Conservation (phyloP, 345 rosid genomes). For the Salix brachista region DNA sequence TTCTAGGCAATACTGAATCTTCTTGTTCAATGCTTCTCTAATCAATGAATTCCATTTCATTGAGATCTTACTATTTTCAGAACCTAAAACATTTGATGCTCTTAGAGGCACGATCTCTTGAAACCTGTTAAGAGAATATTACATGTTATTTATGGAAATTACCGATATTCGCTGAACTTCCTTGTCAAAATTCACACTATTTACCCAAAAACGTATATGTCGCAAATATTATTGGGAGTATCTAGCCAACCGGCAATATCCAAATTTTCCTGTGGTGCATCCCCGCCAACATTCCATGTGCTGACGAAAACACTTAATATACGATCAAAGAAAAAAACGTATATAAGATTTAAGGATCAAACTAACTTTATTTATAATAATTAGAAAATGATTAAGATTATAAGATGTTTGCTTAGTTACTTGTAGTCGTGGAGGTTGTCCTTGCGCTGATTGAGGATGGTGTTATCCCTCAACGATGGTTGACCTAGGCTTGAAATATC, state of each 20-base stretch:
- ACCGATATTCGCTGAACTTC: neutral
- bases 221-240: constrained; percentile 38
- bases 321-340: neutral
- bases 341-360: neutral
- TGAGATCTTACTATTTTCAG: constrained; percentile 45
- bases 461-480: constrained; percentile 27
- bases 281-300: constrained; percentile 90
- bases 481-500: constrained; percentile 30
- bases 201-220: constrained; percentile 84
- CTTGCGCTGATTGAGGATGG: constrained; percentile 31
- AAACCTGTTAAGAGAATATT: constrained; percentile 37
- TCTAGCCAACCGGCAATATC: constrained; percentile 67
- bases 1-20: neutral
- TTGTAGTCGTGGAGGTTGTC: constrained; percentile 42
- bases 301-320: constrained; percentile 56
- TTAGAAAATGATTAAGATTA: neutral
- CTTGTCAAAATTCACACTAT: neutral
- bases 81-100: constrained; percentile 57
- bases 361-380: neutral
- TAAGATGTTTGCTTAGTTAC: constrained; percentile 22
- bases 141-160: neutral
- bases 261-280: constrained; percentile 53
- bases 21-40: constrained; percentile 51
- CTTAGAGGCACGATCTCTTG: constrained; percentile 75
- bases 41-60: constrained; percentile 68